These are phyloP conservation scores for Botryotinia calthae DNA, from an alignment of 2,329 filamentous ascomycete species.

Conservation along the genomic window DNA sequence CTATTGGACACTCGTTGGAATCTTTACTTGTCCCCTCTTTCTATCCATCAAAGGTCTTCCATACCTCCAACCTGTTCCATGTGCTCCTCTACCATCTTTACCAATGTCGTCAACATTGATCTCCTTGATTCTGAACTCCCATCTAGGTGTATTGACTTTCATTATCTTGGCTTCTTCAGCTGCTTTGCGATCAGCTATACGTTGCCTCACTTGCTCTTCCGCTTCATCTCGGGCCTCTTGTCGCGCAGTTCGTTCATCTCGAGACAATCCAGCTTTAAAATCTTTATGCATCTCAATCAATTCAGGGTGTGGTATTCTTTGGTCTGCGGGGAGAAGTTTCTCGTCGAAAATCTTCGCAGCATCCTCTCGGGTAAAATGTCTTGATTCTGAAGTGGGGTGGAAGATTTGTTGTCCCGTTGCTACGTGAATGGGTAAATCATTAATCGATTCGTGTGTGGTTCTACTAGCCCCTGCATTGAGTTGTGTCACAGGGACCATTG, in stretches of 20 bases:
- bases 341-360: slow-evolving; percentile 64
- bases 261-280: slow-evolving; percentile 41
- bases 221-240: slow-evolving; percentile 39
- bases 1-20: slow-evolving; percentile 56
- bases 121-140: slow-evolving; percentile 62
- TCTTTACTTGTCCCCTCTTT: slow-evolving; percentile 63
- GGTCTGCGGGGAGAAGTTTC: slow-evolving; percentile 57
- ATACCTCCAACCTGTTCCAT: slow-evolving; percentile 60
- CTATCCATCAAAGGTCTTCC: slow-evolving; percentile 62
- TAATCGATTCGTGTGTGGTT: slow-evolving; percentile 57
- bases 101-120: slow-evolving; percentile 58
- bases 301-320: slow-evolving; percentile 60
- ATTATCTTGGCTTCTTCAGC: slow-evolving; percentile 44
- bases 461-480: slow-evolving; percentile 55
- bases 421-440: slow-evolving; percentile 62
- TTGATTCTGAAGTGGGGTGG: slow-evolving; percentile 60
- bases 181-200: slow-evolving; percentile 38
- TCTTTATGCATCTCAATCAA: slow-evolving; percentile 56
- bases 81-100: slow-evolving; percentile 49
- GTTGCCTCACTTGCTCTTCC: slow-evolving; percentile 46
- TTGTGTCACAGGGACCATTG: slow-evolving; percentile 75
- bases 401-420: slow-evolving; percentile 64
- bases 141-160: slow-evolving; percentile 49
- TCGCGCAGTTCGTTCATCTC: slow-evolving; percentile 29
- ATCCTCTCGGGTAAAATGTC: slow-evolving; percentile 61